Conservation (phyloP, 148 eudicot species). For the Heliosperma pusillum region DNA sequence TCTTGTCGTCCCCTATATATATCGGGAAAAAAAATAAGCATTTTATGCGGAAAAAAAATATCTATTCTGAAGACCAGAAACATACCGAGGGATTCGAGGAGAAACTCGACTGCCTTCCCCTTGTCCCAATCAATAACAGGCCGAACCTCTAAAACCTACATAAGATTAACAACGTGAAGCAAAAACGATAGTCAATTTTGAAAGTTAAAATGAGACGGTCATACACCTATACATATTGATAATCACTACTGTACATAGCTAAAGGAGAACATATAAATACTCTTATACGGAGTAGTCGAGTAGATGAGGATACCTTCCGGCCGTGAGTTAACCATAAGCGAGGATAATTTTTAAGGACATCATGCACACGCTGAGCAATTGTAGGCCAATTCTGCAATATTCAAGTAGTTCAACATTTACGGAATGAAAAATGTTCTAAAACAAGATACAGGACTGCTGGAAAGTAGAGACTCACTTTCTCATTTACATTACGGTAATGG, state of each 20-base stretch:
- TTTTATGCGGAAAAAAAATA: too few relatives aligned
- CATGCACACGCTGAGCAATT: conserved; percentile 77
- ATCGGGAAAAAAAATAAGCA: conserved; percentile 49
- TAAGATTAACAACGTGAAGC: too few relatives aligned
- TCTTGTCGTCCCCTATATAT: conserved; percentile 77
- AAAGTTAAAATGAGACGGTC: too few relatives aligned
- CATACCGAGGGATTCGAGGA: conserved; percentile 79
- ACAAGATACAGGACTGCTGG: background rate
- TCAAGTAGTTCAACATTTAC: background rate
- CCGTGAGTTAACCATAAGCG: conserved; percentile 75
- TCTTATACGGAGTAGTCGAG: too few relatives aligned
- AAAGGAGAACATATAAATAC: too few relatives aligned
- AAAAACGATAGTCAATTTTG: too few relatives aligned
- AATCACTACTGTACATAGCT: too few relatives aligned
- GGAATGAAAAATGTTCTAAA: background rate
- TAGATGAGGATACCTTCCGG: conserved; percentile 53
- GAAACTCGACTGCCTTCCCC: conserved; percentile 80
- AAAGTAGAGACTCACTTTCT: conserved; percentile 44
- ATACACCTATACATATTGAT: too few relatives aligned
- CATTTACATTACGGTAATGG: conserved; percentile 92
- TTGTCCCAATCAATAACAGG: conserved; percentile 90
- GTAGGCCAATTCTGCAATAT: conserved; percentile 60
- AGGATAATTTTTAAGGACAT: conserved; percentile 62
- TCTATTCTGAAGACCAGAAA: background rate
- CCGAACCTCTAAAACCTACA: conserved; percentile 74